Conservation (phyloP, 2,329 filamentous ascomycete species). For the Talaromyces verruculosus region DNA sequence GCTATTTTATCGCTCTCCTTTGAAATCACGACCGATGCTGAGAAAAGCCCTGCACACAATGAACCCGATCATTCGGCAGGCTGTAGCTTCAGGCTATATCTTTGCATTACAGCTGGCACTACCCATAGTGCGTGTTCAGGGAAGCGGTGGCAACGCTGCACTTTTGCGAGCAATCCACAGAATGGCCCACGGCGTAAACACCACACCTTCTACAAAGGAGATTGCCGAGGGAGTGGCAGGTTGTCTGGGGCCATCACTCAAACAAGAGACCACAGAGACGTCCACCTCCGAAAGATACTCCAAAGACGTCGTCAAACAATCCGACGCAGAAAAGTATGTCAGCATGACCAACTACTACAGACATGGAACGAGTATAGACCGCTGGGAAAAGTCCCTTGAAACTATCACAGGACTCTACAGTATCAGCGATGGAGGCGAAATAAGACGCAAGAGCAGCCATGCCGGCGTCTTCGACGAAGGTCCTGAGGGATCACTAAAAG, state of each 20-base stretch:
- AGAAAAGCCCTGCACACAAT: conserved; percentile 46
- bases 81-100: conserved; percentile 54
- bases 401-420: conserved; percentile 50
- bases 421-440: conserved; percentile 37
- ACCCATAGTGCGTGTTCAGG: conserved; percentile 45
- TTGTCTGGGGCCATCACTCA: conserved; percentile 51
- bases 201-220: conserved; percentile 34
- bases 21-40: conserved; percentile 47
- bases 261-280: conserved; percentile 44
- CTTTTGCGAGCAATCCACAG: conserved; percentile 48
- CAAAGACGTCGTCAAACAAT: conserved; percentile 38
- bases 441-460: conserved; percentile 38
- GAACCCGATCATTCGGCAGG: conserved; percentile 51
- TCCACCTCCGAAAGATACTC: conserved; percentile 40
- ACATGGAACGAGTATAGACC: conserved; percentile 46
- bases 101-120: conserved; percentile 55
- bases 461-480: conserved; percentile 47
- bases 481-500: conserved; percentile 50
- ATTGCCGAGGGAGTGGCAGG: conserved; percentile 52
- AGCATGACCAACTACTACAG: conserved; percentile 57
- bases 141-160: conserved; percentile 52
- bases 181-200: conserved; percentile 37
- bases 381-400: conserved; percentile 55
- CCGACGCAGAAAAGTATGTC: conserved; percentile 49
- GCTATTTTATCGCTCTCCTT: conserved; percentile 48